Conservation (phyloP, 2,329 filamentous ascomycete species). For the Aspergillus terreus region DNA sequence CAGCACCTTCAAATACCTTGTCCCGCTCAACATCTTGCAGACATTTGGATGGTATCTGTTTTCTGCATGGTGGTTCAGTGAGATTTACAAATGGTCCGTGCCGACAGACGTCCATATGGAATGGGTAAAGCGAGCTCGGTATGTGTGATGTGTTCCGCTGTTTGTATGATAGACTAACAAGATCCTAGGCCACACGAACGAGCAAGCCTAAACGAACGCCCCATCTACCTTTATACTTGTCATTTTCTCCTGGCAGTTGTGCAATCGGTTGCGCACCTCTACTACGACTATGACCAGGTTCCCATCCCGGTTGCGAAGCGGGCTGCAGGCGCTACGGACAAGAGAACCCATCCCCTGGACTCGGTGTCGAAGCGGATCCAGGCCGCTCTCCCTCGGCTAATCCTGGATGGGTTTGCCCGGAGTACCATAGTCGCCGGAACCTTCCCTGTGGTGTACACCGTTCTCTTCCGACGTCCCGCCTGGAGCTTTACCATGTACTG, state of each 20-base stretch:
- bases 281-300: conserved; percentile 69
- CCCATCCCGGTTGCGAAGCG: conserved; percentile 45
- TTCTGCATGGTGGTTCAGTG: conserved; percentile 75
- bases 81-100: conserved; percentile 74
- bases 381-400: conserved; percentile 23
- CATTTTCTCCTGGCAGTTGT: conserved; percentile 64
- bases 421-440: conserved; percentile 41
- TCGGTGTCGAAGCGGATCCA: conserved; percentile 39
- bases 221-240: conserved; percentile 72
- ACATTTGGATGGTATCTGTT: conserved; percentile 72
- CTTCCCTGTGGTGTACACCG: conserved; percentile 58
- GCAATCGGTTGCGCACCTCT: conserved; percentile 69
- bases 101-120: conserved; percentile 59
- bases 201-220: conserved; percentile 76
- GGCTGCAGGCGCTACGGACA: conserved; percentile 27
- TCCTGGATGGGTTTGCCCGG: conserved; percentile 32
- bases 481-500: conserved; percentile 70
- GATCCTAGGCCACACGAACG: conserved; percentile 56
- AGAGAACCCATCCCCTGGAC: conserved; percentile 34
- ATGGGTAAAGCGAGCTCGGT: conserved; percentile 68
- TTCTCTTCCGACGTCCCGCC: conserved; percentile 58
- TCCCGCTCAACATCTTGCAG: conserved; percentile 61
- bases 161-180: not conserved
- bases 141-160: conserved; percentile 32
- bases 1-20: conserved; percentile 58